A percentile compares a stretch with the other conserved stretches of the same genome.
These are phyloP conservation scores for Scenedesmus sp. DNA, from an alignment of 163 green algal genomes.

Conservation along the genomic window DNA sequence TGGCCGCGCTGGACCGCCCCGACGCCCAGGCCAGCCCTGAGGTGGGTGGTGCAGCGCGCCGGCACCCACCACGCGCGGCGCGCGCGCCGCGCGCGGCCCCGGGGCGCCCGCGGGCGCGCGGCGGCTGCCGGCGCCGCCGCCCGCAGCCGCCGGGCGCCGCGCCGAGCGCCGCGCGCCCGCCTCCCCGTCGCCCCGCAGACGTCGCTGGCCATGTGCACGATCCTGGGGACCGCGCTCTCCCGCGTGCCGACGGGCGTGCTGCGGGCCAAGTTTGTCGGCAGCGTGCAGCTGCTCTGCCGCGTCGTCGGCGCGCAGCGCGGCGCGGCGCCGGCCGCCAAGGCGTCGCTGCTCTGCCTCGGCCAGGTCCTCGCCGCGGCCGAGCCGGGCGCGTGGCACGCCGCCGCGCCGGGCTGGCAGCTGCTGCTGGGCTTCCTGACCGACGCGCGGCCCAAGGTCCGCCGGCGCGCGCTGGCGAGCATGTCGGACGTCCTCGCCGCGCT, in stretches of 20 bases:
- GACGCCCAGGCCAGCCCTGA: slow-evolving; percentile 59
- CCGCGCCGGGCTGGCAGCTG: slow-evolving; percentile 58
- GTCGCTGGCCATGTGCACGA: slow-evolving; percentile 65
- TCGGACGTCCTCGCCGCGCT: slow-evolving; percentile 72
- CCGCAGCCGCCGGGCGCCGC: not conserved
- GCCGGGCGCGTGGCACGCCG: slow-evolving; percentile 68
- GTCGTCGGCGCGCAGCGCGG: slow-evolving; percentile 60
- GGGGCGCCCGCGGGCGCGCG: not conserved
- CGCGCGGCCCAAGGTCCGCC: slow-evolving; percentile 81
- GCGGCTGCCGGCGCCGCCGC: not conserved
- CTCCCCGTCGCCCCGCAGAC: slow-evolving; percentile 43
- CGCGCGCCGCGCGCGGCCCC: not conserved
- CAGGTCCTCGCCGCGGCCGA: slow-evolving; percentile 74
- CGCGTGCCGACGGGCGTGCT: slow-evolving; percentile 74
- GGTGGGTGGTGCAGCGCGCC: slow-evolving; percentile 36
- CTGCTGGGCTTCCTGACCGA: slow-evolving; percentile 74
- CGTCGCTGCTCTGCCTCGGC: slow-evolving; percentile 67
- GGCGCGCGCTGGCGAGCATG: slow-evolving; percentile 63
- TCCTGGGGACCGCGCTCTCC: slow-evolving; percentile 70
- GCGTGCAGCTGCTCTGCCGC: slow-evolving; percentile 42
- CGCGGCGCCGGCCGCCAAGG: slow-evolving; percentile 61
- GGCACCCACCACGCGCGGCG: not conserved
- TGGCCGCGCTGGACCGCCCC: slow-evolving; percentile 75
- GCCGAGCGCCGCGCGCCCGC: not conserved
- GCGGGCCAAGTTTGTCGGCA: slow-evolving; percentile 66